Conservation (phyloP, 2,329 filamentous ascomycete genomes). For the Aspergillus fumigatiaffinis region DNA sequence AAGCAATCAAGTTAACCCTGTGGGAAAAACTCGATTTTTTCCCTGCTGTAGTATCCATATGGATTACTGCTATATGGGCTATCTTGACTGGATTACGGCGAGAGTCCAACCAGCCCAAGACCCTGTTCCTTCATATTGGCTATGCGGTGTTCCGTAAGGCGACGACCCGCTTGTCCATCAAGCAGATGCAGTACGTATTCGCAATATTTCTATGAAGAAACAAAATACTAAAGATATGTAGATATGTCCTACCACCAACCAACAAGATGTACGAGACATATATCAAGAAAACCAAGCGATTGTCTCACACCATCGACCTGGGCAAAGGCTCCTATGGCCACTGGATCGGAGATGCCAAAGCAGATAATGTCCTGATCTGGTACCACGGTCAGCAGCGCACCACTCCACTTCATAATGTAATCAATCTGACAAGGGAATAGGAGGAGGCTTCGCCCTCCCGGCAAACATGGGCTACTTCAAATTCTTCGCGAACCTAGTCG, state of each 20-base stretch:
- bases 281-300: conserved; percentile 19
- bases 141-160: conserved; percentile 33
- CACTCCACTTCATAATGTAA: too few relatives aligned
- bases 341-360: conserved; percentile 36
- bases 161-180: conserved; percentile 22
- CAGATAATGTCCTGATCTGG: conserved; percentile 38
- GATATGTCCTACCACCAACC: conserved; percentile 20
- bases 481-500: conserved; percentile 45
- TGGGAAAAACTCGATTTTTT: conserved; percentile 27
- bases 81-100: conserved; percentile 27
- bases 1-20: conserved; percentile 22
- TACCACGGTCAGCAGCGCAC: conserved; percentile 31
- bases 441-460: conserved; percentile 55
- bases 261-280: conserved; percentile 29
- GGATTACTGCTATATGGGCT: conserved; percentile 24
- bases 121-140: conserved; percentile 30
- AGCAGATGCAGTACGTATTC: conserved; percentile 29
- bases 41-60: conserved; percentile 30
- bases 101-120: conserved; percentile 25
- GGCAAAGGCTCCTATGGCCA: conserved; percentile 33
- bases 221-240: conserved; percentile 4
- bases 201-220: neutral
- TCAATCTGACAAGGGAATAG: conserved; percentile 24
- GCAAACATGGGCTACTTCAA: conserved; percentile 46
- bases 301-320: conserved; percentile 28